A percentile compares a stretch with the other conserved stretches of the same genome.
Evolutionary conservation across 441 rosid genomes (phyloP).

Genomic region (Dalechampia spathulata): DNA sequence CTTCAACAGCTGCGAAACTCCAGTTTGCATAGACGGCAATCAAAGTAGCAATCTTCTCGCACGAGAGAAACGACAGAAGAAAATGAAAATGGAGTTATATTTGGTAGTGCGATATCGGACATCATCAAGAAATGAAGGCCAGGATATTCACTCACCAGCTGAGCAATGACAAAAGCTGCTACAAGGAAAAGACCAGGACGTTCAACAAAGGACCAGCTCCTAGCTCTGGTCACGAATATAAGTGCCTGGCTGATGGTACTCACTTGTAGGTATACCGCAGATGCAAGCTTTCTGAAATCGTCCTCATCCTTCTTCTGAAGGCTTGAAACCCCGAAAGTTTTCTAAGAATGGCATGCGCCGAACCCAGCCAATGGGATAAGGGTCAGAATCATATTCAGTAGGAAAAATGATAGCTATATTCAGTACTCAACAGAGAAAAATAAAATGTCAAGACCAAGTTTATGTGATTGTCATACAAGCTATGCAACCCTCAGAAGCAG

Average conservation of each 20-base stretch:
- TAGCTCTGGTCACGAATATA: slow-evolving; percentile 87
- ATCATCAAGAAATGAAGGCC: too few relatives aligned
- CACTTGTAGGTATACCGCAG: slow-evolving; percentile 93
- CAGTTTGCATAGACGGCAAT: slow-evolving; percentile 95
- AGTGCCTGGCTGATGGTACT: slow-evolving; percentile 97
- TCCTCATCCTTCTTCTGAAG: slow-evolving; percentile 85
- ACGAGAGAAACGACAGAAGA: too few relatives aligned
- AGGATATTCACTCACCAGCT: slow-evolving; percentile 54
- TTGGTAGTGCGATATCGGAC: too few relatives aligned
- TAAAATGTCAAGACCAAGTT: too few relatives aligned
- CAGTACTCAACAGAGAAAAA: too few relatives aligned
- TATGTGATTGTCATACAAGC: too few relatives aligned
- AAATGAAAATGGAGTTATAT: too few relatives aligned
- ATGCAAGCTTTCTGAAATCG: slow-evolving; percentile 88
- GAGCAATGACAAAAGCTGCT: slow-evolving; percentile 74
- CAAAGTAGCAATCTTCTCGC: slow-evolving; percentile 91
- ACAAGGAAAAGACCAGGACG: slow-evolving; percentile 82
- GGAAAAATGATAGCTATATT: too few relatives aligned
- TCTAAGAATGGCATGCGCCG: too few relatives aligned
- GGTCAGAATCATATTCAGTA: too few relatives aligned
- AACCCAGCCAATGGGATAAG: too few relatives aligned
- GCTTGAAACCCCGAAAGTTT: slow-evolving; percentile 87
- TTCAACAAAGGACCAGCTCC: slow-evolving; percentile 91
- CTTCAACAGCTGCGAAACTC: slow-evolving; percentile 95
- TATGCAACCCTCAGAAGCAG: too few relatives aligned